Conservation (phyloP, 1,284 basidiomycete species). For the Hymenochaete sp. region DNA sequence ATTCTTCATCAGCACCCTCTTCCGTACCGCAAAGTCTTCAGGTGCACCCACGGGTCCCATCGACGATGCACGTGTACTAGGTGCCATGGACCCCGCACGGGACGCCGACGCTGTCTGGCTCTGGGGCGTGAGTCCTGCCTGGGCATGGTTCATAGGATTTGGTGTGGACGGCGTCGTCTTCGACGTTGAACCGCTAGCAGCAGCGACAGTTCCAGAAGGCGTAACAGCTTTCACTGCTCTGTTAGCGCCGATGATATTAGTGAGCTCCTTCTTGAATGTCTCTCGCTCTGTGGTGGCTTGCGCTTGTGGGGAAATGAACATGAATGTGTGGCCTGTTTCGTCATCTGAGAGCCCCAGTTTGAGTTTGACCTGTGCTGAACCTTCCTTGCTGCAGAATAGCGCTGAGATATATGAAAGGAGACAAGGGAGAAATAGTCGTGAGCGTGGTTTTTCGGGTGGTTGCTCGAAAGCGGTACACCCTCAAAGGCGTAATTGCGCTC, state of each 20-base stretch:
- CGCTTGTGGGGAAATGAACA: constrained; percentile 59
- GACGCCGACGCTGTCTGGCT: constrained; percentile 26
- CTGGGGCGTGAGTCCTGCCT: constrained; percentile 24
- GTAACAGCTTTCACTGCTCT: constrained; percentile 28
- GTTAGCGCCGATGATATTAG: constrained; percentile 65
- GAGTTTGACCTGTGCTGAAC: constrained; percentile 63
- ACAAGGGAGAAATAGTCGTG: neutral
- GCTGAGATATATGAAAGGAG: constrained; percentile 33
- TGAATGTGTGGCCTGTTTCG: constrained; percentile 69
- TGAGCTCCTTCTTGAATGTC: constrained; percentile 70
- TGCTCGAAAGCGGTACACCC: no score
- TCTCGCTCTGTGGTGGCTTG: constrained; percentile 61
- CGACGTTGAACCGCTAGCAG: neutral
- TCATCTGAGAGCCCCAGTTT: constrained; percentile 60
- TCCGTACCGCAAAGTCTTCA: constrained; percentile 63
- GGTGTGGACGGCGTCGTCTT: constrained; percentile 18
- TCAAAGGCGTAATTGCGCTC: no score
- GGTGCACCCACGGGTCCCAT: constrained; percentile 50
- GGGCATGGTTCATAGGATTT: constrained; percentile 22
- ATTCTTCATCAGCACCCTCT: constrained; percentile 70
- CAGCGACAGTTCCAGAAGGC: constrained; percentile 21
- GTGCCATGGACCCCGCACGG: constrained; percentile 51
- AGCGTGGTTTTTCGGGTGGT: constrained; percentile 3
- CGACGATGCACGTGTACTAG: constrained; percentile 47
- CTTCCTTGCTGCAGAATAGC: constrained; percentile 76